These are phyloP conservation scores for Gliomastix tumulicola DNA, from an alignment of 2,329 filamentous ascomycete species.

Conservation along the genomic window DNA sequence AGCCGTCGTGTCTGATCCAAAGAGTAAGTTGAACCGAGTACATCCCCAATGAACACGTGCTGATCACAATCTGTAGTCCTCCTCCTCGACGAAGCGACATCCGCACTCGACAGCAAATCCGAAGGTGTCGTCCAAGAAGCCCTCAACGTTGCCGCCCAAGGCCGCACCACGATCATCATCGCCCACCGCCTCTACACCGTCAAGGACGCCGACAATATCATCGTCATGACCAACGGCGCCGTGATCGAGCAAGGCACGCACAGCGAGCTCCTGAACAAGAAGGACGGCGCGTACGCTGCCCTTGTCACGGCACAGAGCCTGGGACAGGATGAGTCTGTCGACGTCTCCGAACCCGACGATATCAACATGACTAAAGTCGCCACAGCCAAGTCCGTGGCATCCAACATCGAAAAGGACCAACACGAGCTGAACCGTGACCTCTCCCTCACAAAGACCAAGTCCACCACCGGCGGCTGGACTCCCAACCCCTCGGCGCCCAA, in stretches of 20 bases:
- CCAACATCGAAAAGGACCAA: too few relatives aligned
- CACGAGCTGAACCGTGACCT: too few relatives aligned
- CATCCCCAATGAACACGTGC: too few relatives aligned
- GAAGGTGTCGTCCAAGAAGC: slow-evolving; percentile 90
- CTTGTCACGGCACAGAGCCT: slow-evolving; percentile 78
- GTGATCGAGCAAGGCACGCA: slow-evolving; percentile 93
- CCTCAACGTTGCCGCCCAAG: slow-evolving; percentile 78
- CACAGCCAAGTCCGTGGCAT: too few relatives aligned
- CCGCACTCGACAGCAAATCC: slow-evolving; percentile 86
- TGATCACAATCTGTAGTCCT: slow-evolving; percentile 44
- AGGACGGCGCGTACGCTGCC: slow-evolving; percentile 69
- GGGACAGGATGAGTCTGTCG: too few relatives aligned
- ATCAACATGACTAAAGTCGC: too few relatives aligned
- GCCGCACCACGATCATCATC: slow-evolving; percentile 91
- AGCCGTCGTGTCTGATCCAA: slow-evolving; percentile 84
- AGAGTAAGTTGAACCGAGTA: slow-evolving; percentile 38
- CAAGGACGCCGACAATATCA: slow-evolving; percentile 89
- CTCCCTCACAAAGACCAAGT: too few relatives aligned
- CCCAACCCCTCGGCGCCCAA: too few relatives aligned
- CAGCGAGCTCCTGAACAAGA: slow-evolving; percentile 60
- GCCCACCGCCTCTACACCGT: slow-evolving; percentile 94
- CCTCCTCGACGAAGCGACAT: slow-evolving; percentile 91
- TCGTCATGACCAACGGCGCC: slow-evolving; percentile 79
- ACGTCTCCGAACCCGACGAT: too few relatives aligned
- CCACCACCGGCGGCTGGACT: too few relatives aligned